Percentiles rank a stretch among this genome's conserved stretches.
Conservation (phyloP, 352 stramenopile species). For the Globisporangium polare region DNA sequence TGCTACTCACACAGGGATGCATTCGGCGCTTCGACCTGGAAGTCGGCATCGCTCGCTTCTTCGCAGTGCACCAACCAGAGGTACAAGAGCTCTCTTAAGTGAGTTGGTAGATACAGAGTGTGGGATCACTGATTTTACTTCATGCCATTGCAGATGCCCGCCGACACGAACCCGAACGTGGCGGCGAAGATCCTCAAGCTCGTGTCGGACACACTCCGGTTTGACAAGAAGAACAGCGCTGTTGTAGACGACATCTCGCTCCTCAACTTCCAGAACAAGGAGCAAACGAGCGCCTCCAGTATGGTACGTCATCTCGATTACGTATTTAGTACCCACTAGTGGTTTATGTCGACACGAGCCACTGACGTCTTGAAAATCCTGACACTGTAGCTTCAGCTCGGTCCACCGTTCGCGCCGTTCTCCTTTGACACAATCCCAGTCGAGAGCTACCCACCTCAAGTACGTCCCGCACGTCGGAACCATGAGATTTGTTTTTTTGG, state of each 20-base stretch:
- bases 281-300: slow-evolving; percentile 39
- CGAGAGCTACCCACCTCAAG: slow-evolving; percentile 73
- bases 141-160: slow-evolving; percentile 32
- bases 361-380: not conserved
- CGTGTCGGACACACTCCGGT: slow-evolving; percentile 65
- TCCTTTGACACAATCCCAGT: slow-evolving; percentile 67
- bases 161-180: slow-evolving; percentile 57
- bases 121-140: not conserved
- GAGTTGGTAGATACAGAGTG: not conserved
- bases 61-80: slow-evolving; percentile 60
- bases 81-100: slow-evolving; percentile 14
- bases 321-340: too few species aligned
- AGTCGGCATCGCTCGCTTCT: slow-evolving; percentile 71
- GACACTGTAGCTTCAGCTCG: slow-evolving; percentile 48
- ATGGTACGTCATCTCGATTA: slow-evolving; percentile 33
- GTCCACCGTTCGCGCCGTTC: slow-evolving; percentile 61
- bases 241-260: slow-evolving; percentile 65
- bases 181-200: slow-evolving; percentile 64
- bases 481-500: not conserved
- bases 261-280: slow-evolving; percentile 63
- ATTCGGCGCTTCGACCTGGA: slow-evolving; percentile 75
- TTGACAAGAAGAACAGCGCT: slow-evolving; percentile 60
- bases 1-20: slow-evolving; percentile 31
- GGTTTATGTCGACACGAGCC: too few species aligned
- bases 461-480: slow-evolving; percentile 7